These are phyloP conservation scores for Sporothrix dimorphospora DNA, from an alignment of 2,329 filamentous ascomycete genomes.

Conservation along the genomic window DNA sequence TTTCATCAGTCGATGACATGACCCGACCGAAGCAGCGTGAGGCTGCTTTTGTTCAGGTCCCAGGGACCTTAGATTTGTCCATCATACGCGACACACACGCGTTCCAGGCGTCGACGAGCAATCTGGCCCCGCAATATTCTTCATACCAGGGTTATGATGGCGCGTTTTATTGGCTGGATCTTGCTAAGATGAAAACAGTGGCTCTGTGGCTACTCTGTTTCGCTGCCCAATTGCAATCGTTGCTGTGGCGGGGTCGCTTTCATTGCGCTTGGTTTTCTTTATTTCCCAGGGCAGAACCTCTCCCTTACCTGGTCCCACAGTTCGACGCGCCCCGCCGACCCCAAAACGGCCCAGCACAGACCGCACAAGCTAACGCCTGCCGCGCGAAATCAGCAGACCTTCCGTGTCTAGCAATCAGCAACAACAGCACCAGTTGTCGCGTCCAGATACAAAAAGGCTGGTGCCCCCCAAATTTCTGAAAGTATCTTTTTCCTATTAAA, in stretches of 20 bases:
- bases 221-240: neutral
- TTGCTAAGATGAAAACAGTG: neutral
- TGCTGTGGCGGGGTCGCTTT: neutral
- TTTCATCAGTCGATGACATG: no score
- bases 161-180: neutral
- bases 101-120: neutral
- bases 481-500: slow-evolving; percentile 48
- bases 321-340: slow-evolving; percentile 14
- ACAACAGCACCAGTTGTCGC: slow-evolving; percentile 51
- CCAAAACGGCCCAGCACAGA: slow-evolving; percentile 29
- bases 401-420: slow-evolving; percentile 56
- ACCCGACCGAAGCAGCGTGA: neutral
- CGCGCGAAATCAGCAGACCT: slow-evolving; percentile 35
- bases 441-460: slow-evolving; percentile 65
- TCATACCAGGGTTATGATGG: neutral
- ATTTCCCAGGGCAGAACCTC: neutral
- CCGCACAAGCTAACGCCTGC: slow-evolving; percentile 24
- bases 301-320: slow-evolving; percentile 9
- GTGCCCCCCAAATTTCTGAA: slow-evolving; percentile 52
- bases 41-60: neutral
- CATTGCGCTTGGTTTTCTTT: slow-evolving; percentile 21
- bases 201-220: neutral
- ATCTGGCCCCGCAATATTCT: neutral
- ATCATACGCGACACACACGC: slow-evolving; percentile 8
- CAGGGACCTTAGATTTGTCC: neutral